Percentiles rank a stretch among this genome's conserved stretches.
Conservation (phyloP, 164 flowering plant species). For the Magnolia officinalis region DNA sequence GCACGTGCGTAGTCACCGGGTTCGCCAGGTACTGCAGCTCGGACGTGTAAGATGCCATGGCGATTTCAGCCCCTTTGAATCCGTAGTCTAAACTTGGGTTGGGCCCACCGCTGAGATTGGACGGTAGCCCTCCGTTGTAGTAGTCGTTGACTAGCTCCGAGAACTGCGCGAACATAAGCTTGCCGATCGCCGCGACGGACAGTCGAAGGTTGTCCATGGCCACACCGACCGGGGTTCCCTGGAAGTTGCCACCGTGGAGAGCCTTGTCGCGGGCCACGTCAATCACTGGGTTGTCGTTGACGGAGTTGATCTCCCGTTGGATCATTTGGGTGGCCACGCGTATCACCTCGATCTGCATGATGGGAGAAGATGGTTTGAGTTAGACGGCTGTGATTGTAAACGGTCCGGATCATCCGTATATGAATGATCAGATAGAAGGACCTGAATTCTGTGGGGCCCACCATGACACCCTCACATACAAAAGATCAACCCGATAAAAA, state of each 20-base stretch:
- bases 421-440: too few species aligned
- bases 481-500: too few species aligned
- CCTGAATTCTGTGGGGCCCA: too few species aligned
- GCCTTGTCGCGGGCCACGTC: conserved; percentile 31
- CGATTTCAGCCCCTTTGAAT: conserved; percentile 33
- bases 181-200: conserved; percentile 31
- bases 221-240: conserved; percentile 31
- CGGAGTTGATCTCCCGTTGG: conserved; percentile 31
- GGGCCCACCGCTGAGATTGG: conserved; percentile 27
- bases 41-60: conserved; percentile 33
- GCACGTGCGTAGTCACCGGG: conserved; percentile 31
- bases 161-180: conserved; percentile 35
- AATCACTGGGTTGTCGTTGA: conserved; percentile 31
- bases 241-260: conserved; percentile 36
- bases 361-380: not conserved
- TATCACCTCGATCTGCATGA: conserved; percentile 25
- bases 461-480: too few species aligned
- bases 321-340: conserved; percentile 26
- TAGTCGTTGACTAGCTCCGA: conserved; percentile 31
- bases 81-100: conserved; percentile 32
- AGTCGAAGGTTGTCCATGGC: conserved; percentile 29
- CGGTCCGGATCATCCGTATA: too few species aligned
- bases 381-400: not conserved
- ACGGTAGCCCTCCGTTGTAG: conserved; percentile 30
- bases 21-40: conserved; percentile 31